phyloP scores from a whole-genome alignment of 805 yeast genomes.

The Hanseniaspora lachancei region DNA sequence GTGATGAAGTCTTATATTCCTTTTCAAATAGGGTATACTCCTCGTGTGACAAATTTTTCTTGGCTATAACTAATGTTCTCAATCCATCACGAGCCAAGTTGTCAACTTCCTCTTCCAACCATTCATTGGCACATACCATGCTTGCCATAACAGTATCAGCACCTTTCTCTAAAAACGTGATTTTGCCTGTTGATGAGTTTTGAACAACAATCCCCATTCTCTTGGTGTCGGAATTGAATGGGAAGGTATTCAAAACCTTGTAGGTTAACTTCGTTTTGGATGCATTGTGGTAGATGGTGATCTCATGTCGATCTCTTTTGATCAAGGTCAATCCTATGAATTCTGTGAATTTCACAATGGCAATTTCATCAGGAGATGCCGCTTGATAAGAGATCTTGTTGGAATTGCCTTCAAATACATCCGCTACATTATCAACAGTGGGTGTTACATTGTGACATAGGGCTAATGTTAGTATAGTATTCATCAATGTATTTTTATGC shows the following conservation, averaged over 20 bases:
- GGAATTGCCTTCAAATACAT: neutral
- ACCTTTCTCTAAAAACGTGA: constrained; percentile 84
- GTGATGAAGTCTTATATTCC: constrained; percentile 57
- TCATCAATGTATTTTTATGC: constrained; percentile 62
- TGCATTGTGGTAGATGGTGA: constrained; percentile 52
- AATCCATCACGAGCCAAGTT: constrained; percentile 98
- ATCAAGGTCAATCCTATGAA: constrained; percentile 67
- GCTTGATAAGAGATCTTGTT: constrained; percentile 79
- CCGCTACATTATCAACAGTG: constrained; percentile 44
- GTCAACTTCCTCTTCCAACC: constrained; percentile 95
- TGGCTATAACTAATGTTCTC: constrained; percentile 86
- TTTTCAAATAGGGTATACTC: constrained; percentile 49
- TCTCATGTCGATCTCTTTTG: constrained; percentile 67
- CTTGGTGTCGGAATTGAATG: constrained; percentile 89
- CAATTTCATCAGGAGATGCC: constrained; percentile 96
- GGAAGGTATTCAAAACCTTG: constrained; percentile 72
- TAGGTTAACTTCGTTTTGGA: constrained; percentile 41
- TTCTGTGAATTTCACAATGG: constrained; percentile 87
- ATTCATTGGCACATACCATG: constrained; percentile 75
- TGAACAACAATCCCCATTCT: constrained; percentile 85
- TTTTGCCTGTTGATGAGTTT: constrained; percentile 34
- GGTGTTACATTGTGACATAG: constrained; percentile 98
- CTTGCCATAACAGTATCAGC: constrained; percentile 89
- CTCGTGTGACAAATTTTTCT: constrained; percentile 49
- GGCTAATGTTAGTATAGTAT: constrained; percentile 68